These are phyloP conservation scores for Nephelium lappaceum DNA, from an alignment of 345 rosid genomes.

Conservation along the genomic window DNA sequence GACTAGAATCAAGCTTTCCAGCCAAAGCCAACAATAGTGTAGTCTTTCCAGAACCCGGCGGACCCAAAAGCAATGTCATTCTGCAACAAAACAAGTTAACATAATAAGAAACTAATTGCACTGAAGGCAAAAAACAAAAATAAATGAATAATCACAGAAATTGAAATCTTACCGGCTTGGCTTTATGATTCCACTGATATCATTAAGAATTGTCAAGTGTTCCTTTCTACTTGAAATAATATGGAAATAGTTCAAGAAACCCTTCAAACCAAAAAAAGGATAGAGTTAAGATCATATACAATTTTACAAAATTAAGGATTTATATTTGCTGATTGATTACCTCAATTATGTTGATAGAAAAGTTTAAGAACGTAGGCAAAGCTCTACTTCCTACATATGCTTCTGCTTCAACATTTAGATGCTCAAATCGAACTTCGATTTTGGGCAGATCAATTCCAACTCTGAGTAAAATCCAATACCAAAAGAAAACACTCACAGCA, in stretches of 20 bases:
- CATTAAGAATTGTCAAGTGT: conserved; percentile 59
- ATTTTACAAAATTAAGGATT: not conserved
- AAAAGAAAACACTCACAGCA: not conserved
- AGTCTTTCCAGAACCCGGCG: conserved; percentile 88
- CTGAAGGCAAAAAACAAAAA: not conserved
- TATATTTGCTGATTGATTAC: conserved; percentile 20
- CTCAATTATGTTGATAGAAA: conserved; percentile 27
- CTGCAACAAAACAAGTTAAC: conserved; percentile 31
- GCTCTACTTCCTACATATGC: conserved; percentile 33
- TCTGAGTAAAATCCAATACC: conserved; percentile 9
- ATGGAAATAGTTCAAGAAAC: conserved; percentile 30
- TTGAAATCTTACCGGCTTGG: conserved; percentile 58
- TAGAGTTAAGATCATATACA: not conserved
- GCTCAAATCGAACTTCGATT: conserved; percentile 41
- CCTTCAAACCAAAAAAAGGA: conserved; percentile 24
- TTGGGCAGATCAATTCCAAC: conserved; percentile 21
- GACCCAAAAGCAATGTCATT: conserved; percentile 82
- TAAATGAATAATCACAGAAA: not conserved
- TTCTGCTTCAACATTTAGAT: conserved; percentile 39
- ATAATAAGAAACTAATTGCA: not conserved
- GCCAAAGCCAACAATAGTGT: conserved; percentile 76
- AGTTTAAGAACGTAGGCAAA: conserved; percentile 43
- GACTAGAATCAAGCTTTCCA: conserved; percentile 65
- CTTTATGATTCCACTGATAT: conserved; percentile 69
- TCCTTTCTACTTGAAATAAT: conserved; percentile 55